These are phyloP conservation scores for Gliomastix tumulicola DNA, from an alignment of 2,329 filamentous ascomycete genomes.

Conservation along the genomic window DNA sequence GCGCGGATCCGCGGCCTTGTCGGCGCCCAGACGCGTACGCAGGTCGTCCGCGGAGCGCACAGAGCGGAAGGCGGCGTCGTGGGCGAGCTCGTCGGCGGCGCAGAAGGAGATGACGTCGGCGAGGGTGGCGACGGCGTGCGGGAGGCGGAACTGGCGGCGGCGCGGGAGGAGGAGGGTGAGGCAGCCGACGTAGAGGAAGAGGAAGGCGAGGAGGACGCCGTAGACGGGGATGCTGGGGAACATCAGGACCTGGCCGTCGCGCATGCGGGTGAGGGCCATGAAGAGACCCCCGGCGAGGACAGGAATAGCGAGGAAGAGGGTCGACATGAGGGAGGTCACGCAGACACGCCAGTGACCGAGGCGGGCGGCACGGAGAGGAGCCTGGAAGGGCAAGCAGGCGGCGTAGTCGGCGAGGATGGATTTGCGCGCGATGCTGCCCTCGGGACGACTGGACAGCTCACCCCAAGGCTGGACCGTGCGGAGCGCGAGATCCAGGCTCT, in stretches of 20 bases:
- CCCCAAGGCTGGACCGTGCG: slow-evolving; percentile 65
- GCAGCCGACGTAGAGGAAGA: slow-evolving; percentile 61
- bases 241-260: slow-evolving; percentile 49
- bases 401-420: slow-evolving; percentile 67
- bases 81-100: slow-evolving; percentile 62
- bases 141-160: slow-evolving; percentile 57
- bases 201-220: slow-evolving; percentile 64
- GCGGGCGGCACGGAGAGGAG: slow-evolving; percentile 46
- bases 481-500: slow-evolving; percentile 58
- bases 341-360: slow-evolving; percentile 63
- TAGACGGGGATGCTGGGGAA: slow-evolving; percentile 68
- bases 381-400: slow-evolving; percentile 52
- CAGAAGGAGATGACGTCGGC: slow-evolving; percentile 75
- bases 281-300: slow-evolving; percentile 65
- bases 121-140: slow-evolving; percentile 65
- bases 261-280: slow-evolving; percentile 58
- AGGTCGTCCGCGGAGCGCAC: slow-evolving; percentile 63
- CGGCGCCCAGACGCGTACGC: slow-evolving; percentile 57
- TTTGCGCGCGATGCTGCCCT: slow-evolving; percentile 54
- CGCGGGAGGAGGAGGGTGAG: slow-evolving; percentile 55
- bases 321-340: slow-evolving; percentile 49
- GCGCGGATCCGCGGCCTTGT: slow-evolving; percentile 25
- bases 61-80: slow-evolving; percentile 66
- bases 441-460: slow-evolving; percentile 41
- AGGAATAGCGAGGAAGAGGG: slow-evolving; percentile 56